A percentile compares a stretch with the other conserved stretches of the same genome.
Conservation (phyloP, 371 early-diverging fungal genomes). For the Modicella reniformis region DNA sequence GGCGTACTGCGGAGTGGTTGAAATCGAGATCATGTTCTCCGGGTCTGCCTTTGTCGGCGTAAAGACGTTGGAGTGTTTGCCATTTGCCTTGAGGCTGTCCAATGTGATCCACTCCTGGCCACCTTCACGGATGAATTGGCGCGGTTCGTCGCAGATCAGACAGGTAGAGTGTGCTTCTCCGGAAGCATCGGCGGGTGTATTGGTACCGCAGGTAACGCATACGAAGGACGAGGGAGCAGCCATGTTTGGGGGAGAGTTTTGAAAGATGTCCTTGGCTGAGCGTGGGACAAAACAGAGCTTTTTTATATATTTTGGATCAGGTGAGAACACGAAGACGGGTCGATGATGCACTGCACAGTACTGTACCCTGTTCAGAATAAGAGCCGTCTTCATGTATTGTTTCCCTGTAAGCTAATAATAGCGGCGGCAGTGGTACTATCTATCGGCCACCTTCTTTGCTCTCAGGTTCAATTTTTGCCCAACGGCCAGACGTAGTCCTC, state of each 20-base stretch:
- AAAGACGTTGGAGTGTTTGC: slow-evolving; percentile 35
- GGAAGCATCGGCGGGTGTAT: slow-evolving; percentile 19
- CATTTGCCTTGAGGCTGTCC: slow-evolving; percentile 19
- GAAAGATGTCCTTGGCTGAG: too few species aligned
- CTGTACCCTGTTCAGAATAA: too few species aligned
- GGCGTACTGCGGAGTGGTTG: slow-evolving; percentile 32
- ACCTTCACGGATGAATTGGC: slow-evolving; percentile 37
- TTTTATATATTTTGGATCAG: too few species aligned
- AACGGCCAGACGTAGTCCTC: too few species aligned
- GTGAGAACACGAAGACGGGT: too few species aligned
- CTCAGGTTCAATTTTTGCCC: too few species aligned
- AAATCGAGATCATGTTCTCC: slow-evolving; percentile 40
- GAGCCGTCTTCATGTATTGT: too few species aligned
- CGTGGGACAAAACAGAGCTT: neutral
- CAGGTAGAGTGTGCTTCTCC: slow-evolving; percentile 25
- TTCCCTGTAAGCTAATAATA: too few species aligned
- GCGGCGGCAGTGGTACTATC: too few species aligned
- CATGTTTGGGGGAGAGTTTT: slow-evolving; percentile 4
- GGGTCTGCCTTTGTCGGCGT: slow-evolving; percentile 37
- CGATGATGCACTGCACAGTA: too few species aligned
- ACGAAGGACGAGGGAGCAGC: slow-evolving; percentile 23
- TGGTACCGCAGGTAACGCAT: slow-evolving; percentile 43
- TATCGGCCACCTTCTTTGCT: too few species aligned
- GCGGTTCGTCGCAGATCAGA: slow-evolving; percentile 48
- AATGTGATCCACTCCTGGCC: slow-evolving; percentile 54